These are phyloP conservation scores for Parsonsia alboflavescens DNA, from an alignment of 257 asterid species.

Conservation along the genomic window DNA sequence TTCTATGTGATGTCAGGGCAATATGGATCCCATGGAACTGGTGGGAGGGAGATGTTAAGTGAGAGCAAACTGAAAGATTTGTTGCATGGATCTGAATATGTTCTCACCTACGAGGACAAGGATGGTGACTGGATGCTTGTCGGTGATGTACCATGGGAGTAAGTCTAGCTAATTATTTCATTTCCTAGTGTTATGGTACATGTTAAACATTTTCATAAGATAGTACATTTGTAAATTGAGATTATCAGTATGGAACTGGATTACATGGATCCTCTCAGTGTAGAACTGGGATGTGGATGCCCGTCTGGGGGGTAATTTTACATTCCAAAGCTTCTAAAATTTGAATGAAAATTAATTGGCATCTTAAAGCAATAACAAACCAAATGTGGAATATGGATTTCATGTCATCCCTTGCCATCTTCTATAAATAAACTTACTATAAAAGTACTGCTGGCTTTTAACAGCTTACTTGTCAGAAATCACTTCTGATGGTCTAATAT, in stretches of 20 bases:
- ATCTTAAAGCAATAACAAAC: neutral
- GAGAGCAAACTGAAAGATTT: slow-evolving; percentile 65
- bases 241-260: neutral
- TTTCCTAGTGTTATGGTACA: neutral
- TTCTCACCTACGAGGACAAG: slow-evolving; percentile 67
- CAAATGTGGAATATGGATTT: neutral
- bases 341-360: neutral
- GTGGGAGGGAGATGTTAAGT: slow-evolving; percentile 48
- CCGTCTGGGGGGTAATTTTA: neutral
- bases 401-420: neutral
- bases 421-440: neutral
- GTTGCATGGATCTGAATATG: slow-evolving; percentile 61
- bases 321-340: neutral
- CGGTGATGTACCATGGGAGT: slow-evolving; percentile 85
- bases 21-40: slow-evolving; percentile 59
- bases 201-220: neutral
- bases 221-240: neutral
- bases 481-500: neutral
- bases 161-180: slow-evolving; percentile 18
- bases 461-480: too few species aligned
- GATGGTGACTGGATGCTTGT: slow-evolving; percentile 85
- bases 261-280: too few species aligned
- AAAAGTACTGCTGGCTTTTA: neutral
- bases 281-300: neutral
- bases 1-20: slow-evolving; percentile 40